Evolutionary conservation across 1,284 basidiomycete species (phyloP).

Genomic region (Trametes versicolor): DNA sequence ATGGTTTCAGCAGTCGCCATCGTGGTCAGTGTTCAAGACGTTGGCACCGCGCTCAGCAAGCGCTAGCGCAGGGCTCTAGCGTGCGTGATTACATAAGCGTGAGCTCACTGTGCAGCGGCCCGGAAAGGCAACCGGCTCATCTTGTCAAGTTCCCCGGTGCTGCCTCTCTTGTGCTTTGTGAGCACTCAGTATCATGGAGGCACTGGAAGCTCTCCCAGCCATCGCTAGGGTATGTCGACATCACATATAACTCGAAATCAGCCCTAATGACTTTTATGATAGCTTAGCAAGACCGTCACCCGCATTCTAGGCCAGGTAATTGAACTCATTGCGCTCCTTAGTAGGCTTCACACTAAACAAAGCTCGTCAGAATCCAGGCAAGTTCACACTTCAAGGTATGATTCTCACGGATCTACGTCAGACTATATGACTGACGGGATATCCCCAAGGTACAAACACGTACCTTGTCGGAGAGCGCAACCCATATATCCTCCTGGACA

Average conservation of each 20-base stretch:
- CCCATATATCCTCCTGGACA: constrained; percentile 87
- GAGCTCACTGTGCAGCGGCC: neutral
- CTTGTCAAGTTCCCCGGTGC: constrained; percentile 10
- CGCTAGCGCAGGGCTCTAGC: constrained; percentile 19
- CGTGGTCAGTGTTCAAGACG: constrained; percentile 39
- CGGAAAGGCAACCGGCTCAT: constrained; percentile 20
- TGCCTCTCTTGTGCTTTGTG: constrained; percentile 2
- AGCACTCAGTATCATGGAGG: constrained; percentile 43
- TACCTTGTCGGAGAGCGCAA: constrained; percentile 82
- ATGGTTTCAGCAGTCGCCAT: constrained; percentile 60
- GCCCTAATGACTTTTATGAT: constrained; percentile 3
- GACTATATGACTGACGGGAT: neutral
- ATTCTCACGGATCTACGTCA: neutral
- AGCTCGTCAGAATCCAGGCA: constrained; percentile 81
- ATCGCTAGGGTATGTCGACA: constrained; percentile 67
- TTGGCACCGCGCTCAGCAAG: constrained; percentile 16
- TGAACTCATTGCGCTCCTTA: constrained; percentile 4
- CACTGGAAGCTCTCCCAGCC: constrained; percentile 49
- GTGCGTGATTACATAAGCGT: constrained; percentile 24
- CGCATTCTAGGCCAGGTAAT: constrained; percentile 83
- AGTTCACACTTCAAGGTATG: constrained; percentile 89
- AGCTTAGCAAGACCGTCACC: constrained; percentile 73
- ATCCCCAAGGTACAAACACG: constrained; percentile 82
- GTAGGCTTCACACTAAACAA: neutral
- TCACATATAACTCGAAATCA: too few species aligned